Evolutionary conservation across 2,329 filamentous ascomycete genomes (phyloP).

Genomic region (Gaeumannomyces sp.): DNA sequence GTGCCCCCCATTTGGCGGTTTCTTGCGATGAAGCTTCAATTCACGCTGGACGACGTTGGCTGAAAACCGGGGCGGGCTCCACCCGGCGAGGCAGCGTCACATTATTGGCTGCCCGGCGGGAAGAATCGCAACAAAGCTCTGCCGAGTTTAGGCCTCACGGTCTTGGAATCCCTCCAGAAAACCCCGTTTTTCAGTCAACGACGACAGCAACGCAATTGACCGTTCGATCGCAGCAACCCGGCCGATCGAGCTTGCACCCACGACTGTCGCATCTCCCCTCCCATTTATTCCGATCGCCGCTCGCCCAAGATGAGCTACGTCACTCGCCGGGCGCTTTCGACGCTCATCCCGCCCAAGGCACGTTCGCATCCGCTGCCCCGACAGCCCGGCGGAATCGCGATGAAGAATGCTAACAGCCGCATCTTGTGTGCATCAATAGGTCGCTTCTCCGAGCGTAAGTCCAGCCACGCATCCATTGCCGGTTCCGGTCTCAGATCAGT

Average conservation of each 20-base stretch:
- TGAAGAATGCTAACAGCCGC: not conserved
- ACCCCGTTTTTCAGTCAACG: slow-evolving; percentile 6
- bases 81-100: slow-evolving; percentile 1
- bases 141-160: slow-evolving; percentile 9
- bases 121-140: slow-evolving; percentile 29
- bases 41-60: not conserved
- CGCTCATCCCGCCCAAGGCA: slow-evolving; percentile 99
- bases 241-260: slow-evolving; percentile 22
- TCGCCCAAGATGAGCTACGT: slow-evolving; percentile 81
- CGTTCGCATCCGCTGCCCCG: slow-evolving; percentile 21
- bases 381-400: no score
- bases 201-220: slow-evolving; percentile 16
- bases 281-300: slow-evolving; percentile 19
- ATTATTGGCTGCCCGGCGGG: slow-evolving; percentile 21
- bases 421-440: slow-evolving; percentile 37
- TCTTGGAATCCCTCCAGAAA: slow-evolving; percentile 11
- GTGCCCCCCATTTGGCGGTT: not conserved
- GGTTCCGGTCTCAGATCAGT: not conserved
- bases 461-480: slow-evolving; percentile 1
- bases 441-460: slow-evolving; percentile 80
- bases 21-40: not conserved
- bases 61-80: not conserved
- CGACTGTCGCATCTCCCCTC: slow-evolving; percentile 3
- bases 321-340: slow-evolving; percentile 85
- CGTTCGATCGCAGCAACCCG: slow-evolving; percentile 19